Evolutionary conservation across 108 stramenopile species (phyloP).

Genomic region (Heterococcus sp.): DNA sequence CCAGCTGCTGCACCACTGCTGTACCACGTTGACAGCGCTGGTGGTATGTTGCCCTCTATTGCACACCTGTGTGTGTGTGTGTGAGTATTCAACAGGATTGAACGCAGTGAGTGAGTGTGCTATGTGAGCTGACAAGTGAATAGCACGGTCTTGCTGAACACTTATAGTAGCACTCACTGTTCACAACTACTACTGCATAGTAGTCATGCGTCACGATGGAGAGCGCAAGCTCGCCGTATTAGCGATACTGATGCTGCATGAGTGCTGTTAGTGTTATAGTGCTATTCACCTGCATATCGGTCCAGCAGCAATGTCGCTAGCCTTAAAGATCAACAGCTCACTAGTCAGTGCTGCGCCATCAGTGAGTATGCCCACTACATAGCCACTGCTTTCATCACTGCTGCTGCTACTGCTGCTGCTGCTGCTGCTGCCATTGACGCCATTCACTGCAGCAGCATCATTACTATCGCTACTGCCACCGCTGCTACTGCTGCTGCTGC

Average conservation of each 20-base stretch:
- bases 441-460: background rate
- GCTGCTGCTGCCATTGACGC: too few species aligned
- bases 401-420: too few species aligned
- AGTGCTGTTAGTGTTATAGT: too few species aligned
- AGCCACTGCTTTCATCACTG: background rate
- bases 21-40: conserved; percentile 20
- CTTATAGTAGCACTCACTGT: background rate
- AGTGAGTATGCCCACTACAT: background rate
- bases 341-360: background rate
- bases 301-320: background rate
- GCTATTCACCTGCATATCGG: background rate
- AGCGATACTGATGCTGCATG: too few species aligned
- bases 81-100: too few species aligned
- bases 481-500: too few species aligned
- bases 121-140: too few species aligned
- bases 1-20: conserved; percentile 48
- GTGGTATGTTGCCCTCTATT: conserved; percentile 4
- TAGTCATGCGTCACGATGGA: too few species aligned
- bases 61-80: background rate
- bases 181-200: too few species aligned
- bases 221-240: background rate
- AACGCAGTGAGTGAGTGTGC: too few species aligned
- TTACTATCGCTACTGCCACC: background rate
- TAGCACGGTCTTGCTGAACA: background rate
- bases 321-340: background rate